Base-by-base conservation (phyloP, 2,329 filamentous ascomycete species). In the Venturia effusa region DNA sequence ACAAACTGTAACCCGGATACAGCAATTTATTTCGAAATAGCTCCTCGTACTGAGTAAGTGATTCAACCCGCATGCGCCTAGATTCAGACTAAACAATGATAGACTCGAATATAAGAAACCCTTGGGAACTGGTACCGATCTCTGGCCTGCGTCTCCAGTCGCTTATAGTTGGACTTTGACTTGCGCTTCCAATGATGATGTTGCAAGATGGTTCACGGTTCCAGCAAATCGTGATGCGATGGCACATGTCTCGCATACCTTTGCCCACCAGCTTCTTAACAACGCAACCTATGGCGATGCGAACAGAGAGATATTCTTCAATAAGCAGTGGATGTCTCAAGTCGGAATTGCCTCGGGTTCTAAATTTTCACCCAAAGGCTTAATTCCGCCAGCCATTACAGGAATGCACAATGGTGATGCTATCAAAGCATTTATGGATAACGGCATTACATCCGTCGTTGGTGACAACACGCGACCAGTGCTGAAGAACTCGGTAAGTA, bases 71-170 rank as follows among this genome's bases (percentile, higher is more conserved):
- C 43, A 24, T 51, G 0, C 22, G 8, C 1, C 15, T 24, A 27
- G 22, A 27, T 15, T 15, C 10, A 27, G n/a, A 3, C 27, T 24
- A 27, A 24, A 3, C 15, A 27, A 24, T 51, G 4, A 11, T 24
- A 51, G 45, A 1, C 41, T 78, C 6, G 78, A 79, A 68, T 80
- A 74, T 67, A 61, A 68, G 65, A 80, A 79, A 71, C 79, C 81
- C 0, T 69, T 80, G 1, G 82, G 82, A 13, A 81, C 76, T 2
- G 82, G 81, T 17, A 76, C 72, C 4, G 73, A 79, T 66, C 67
- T 79, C 27, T 84, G 82, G 81, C 80, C 80, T 3, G 54, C 69
- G 1, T 72, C 48, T 15, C 61, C 61, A 27, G 51, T 24, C 8
- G 11, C 45, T 7, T 63, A 63, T 19, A 40, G 32, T 30, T 63